Evolutionary conservation across 1,284 basidiomycete genomes (phyloP), one percentile per base, ranked within the genome.

Genomic region (Pterula multifida): DNA sequence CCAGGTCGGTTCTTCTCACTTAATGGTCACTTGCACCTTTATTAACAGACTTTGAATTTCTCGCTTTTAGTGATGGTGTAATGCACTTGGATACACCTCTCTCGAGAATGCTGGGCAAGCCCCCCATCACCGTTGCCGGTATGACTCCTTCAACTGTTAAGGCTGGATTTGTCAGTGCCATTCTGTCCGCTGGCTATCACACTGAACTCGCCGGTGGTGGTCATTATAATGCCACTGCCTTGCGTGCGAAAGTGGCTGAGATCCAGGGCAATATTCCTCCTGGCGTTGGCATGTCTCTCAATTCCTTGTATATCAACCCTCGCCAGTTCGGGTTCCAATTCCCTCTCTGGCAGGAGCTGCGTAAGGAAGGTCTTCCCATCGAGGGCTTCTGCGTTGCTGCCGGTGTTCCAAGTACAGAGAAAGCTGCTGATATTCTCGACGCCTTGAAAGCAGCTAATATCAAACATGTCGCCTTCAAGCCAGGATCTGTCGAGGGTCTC

Each of bases 321-420:
- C 87, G 90, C 56, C 95, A 98, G 63, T 98, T 97, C 68, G 75
- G 79, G 32, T 97, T 98, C 85, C 95, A 98, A 67, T 82, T 91
- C 66, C 95, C 96, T 24, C 75, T 97, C 25, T 98, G 94, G 94
- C 89, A 94, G 64, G 89, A 96, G 68, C 90, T 98, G 89, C 85
- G 91, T 55, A 82, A 82, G 54, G 96, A 98, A 65, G 95, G 95
- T 54, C 71, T 95, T 13, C 96, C 95, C 3, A 75, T 98, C 55
- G 94, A 98, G 71, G 95, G 96, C 45, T 96, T 98, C 72, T 97
- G 93, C 63, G 90, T 98, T 55, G 96, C 95, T 45, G 96, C 96
- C 50, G 92, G 93, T 64, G 89, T 96, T 57, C 92, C 93, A 2
- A 85, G 78, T 54, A 87, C 88, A 3, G 93, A 96, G 68, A 96